Evolutionary conservation across 164 flowering plant species (phyloP).

Genomic region (Vitis rupestris): DNA sequence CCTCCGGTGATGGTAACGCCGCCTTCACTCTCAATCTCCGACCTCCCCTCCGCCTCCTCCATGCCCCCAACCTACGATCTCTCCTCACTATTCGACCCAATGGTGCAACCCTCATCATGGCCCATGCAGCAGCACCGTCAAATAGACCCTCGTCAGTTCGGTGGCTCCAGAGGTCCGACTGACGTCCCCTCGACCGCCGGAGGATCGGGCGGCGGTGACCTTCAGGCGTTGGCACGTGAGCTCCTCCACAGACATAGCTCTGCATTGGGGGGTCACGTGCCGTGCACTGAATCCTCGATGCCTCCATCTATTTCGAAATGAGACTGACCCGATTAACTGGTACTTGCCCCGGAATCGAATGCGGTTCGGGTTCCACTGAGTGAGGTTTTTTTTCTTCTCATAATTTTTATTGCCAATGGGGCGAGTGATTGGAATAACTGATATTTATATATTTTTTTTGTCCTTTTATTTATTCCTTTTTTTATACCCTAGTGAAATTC

Average conservation of each 20-base stretch:
- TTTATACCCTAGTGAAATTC: neutral
- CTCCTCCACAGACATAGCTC: constrained; percentile 52
- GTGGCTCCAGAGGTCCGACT: constrained; percentile 18
- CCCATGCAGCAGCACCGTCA: constrained; percentile 39
- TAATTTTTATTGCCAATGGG: constrained; percentile 7
- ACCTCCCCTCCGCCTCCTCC: constrained; percentile 43
- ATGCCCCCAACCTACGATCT: constrained; percentile 46
- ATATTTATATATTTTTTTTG: neutral
- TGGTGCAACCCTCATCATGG: constrained; percentile 39
- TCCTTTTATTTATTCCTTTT: neutral
- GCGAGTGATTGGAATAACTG: constrained; percentile 16
- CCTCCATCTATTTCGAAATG: constrained; percentile 39
- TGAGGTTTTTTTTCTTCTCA: neutral
- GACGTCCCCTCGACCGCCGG: constrained; percentile 8
- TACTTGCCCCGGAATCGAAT: neutral
- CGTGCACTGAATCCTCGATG: constrained; percentile 31
- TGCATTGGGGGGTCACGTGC: constrained; percentile 19
- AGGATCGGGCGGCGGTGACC: constrained; percentile 37
- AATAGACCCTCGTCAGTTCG: constrained; percentile 26
- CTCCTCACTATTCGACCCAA: constrained; percentile 56
- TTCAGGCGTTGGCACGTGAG: constrained; percentile 59
- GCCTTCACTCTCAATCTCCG: constrained; percentile 42
- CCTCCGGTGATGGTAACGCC: constrained; percentile 17
- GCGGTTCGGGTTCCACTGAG: neutral
- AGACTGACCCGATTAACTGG: constrained; percentile 17